Evolutionary conservation across 2,329 filamentous ascomycete genomes (phyloP).

Genomic region (Metarhizium sp.): DNA sequence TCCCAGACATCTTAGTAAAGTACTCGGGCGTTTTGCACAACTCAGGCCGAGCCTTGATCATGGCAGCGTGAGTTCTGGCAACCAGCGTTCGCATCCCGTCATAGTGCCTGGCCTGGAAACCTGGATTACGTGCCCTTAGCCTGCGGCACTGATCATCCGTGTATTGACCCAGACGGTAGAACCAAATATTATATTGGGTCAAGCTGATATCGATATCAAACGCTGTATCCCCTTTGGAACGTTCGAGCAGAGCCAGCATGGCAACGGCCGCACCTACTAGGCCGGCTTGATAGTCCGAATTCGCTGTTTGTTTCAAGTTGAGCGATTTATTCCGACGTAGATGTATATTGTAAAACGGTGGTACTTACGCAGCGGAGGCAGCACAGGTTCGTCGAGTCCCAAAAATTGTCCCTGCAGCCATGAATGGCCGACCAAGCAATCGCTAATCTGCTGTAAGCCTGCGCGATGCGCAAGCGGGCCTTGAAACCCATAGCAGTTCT

Average conservation of each 20-base stretch:
- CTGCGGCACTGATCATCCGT: conserved; percentile 6
- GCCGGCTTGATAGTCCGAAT: conserved; percentile 16
- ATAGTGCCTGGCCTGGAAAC: conserved; percentile 10
- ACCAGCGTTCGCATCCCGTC: conserved; percentile 13
- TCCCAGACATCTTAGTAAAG: conserved; percentile 6
- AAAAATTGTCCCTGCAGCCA: conserved; percentile 28
- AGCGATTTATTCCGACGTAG: too few relatives aligned
- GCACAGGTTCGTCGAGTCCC: conserved; percentile 19
- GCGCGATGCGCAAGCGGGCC: conserved; percentile 21
- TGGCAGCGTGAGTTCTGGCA: background rate
- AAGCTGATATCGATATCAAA: conserved; percentile 16
- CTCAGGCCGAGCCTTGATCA: conserved; percentile 1
- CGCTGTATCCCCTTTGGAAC: conserved; percentile 10
- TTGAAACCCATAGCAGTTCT: conserved; percentile 27
- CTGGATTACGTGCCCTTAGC: conserved; percentile 9
- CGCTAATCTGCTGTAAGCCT: conserved; percentile 29
- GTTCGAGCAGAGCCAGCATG: conserved; percentile 11
- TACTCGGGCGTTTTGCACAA: conserved; percentile 5
- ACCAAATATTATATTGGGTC: conserved; percentile 19
- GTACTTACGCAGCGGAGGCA: conserved; percentile 12
- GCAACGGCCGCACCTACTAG: conserved; percentile 11
- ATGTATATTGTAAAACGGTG: background rate
- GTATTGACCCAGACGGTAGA: conserved; percentile 14
- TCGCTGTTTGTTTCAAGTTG: conserved; percentile 7
- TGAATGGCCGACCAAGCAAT: conserved; percentile 26